Evolutionary conservation across 306 rosid genomes (phyloP), one percentile per base, ranked within the genome.

Genomic region (Hippophae gyantsensis): DNA sequence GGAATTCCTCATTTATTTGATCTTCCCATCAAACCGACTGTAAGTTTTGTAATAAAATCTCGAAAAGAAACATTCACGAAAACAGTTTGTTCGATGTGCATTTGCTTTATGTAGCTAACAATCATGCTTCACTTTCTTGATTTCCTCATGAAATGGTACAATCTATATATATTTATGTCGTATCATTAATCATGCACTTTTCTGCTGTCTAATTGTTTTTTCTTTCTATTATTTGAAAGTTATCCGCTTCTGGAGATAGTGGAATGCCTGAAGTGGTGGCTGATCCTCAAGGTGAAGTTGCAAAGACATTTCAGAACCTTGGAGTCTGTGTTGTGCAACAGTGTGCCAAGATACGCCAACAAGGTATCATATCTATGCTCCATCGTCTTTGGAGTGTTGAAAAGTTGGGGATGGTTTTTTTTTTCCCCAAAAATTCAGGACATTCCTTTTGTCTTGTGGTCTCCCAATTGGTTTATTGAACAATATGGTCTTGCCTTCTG

Each of bases 271-370:
- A 88, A 80, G 97, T 82, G 61, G 99, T 77, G 62, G 89, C 90
- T 14, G 90, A 88, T 84, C 97, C 97, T 78, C 85, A 61, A 64
- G 86, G 97, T 43, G 97, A 92, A 63, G 97, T 88, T 64, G 74
- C 99, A 3, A 73, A 68, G 79, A 88, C 79, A 72, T 88, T 88
- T 74, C 99, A 88, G 71, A 77, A 82, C 61, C 89, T 88, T 23
- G 95, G 99, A 55, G 78, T 92, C 25, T 92, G 96, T 67, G 79
- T 92, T 58, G 99, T 92, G 72, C 99, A 82, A 65, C 99, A 88
- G 72, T 92, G 97, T 73, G 99, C 99, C 65, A 92, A 88, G 84
- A 92, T 92, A 57, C 96, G 99, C 67, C 93, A 92, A 74, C 99
- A 92, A 92, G 96, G 98, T 87, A 81, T 42, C 61, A 41, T 68